Percentiles rank a stretch among this genome's conserved stretches.
These are phyloP conservation scores for Zopfia rhizophila DNA, from an alignment of 2,329 filamentous ascomycete species.

Conservation along the genomic window DNA sequence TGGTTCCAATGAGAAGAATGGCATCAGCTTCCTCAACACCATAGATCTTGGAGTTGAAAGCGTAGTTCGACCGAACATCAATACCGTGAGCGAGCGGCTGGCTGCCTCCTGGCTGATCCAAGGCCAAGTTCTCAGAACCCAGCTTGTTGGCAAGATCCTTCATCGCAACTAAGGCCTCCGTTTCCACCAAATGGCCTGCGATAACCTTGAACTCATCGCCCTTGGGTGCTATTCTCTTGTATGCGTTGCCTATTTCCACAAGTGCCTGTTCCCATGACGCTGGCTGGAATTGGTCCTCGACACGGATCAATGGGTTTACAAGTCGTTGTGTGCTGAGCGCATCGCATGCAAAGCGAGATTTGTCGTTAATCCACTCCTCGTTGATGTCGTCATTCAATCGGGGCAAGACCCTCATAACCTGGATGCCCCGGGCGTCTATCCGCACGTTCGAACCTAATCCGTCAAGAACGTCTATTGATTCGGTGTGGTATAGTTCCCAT, in stretches of 20 bases:
- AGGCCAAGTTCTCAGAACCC: constrained; percentile 92
- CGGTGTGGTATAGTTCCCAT: constrained; percentile 96
- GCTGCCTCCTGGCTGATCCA: constrained; percentile 87
- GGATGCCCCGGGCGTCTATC: constrained; percentile 89
- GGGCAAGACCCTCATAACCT: constrained; percentile 94
- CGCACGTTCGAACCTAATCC: constrained; percentile 94
- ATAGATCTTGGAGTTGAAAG: constrained; percentile 95
- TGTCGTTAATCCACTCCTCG: constrained; percentile 99
- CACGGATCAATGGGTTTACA: constrained; percentile 89
- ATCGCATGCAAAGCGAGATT: constrained; percentile 95
- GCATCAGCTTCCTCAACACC: constrained; percentile 94
- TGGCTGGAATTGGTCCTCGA: constrained; percentile 89
- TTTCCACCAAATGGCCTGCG: constrained; percentile 89
- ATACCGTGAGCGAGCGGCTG: constrained; percentile 89
- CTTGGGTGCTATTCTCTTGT: constrained; percentile 80
- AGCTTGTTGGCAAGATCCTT: constrained; percentile 98
- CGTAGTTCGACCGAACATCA: constrained; percentile 92
- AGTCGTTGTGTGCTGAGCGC: constrained; percentile 95
- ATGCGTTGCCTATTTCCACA: constrained; percentile 84
- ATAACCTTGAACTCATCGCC: constrained; percentile 96
- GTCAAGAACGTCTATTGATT: constrained; percentile 94
- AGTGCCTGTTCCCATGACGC: constrained; percentile 96
- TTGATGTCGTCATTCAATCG: constrained; percentile 97
- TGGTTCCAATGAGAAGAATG: constrained; percentile 92
- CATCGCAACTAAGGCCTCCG: constrained; percentile 92